Percentiles rank a stretch among this genome's conserved stretches.
Conservation (phyloP, 169 alveolate species). For the Plasmodium cynomolgi region DNA sequence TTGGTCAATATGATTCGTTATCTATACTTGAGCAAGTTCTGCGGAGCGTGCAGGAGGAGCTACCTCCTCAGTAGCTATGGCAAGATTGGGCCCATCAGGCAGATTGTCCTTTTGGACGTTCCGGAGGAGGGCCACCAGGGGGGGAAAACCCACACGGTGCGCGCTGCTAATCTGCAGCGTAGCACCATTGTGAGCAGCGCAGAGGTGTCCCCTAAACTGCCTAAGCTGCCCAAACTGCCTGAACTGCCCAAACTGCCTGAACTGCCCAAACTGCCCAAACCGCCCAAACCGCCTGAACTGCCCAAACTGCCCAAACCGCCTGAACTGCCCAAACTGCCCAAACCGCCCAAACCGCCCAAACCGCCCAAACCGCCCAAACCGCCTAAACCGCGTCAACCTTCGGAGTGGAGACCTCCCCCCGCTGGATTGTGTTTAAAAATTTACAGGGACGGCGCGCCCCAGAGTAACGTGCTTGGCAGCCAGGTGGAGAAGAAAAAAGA, state of each 20-base stretch:
- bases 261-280: too few species aligned
- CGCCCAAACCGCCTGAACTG: too few species aligned
- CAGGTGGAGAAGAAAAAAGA: conserved; percentile 4
- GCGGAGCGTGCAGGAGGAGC: conserved; percentile 12
- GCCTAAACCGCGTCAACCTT: not conserved
- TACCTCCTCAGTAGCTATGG: conserved; percentile 65
- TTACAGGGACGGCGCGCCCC: conserved; percentile 10
- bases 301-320: too few species aligned
- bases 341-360: too few species aligned
- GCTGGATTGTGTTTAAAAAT: not conserved
- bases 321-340: too few species aligned
- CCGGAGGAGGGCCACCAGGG: not conserved
- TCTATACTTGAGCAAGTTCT: conserved; percentile 6
- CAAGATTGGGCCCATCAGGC: not conserved
- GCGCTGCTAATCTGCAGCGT: not conserved
- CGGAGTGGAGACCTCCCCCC: not conserved
- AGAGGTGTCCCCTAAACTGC: not conserved
- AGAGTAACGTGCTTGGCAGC: not conserved
- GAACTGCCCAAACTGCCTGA: too few species aligned
- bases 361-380: too few species aligned
- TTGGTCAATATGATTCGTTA: conserved; percentile 47
- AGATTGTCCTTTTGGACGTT: conserved; percentile 12
- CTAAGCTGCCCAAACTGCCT: too few species aligned
- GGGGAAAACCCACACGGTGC: not conserved
- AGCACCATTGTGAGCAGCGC: not conserved